Evolutionary conservation across 169 alveolate species (phyloP), one percentile per base, ranked within the genome.

Genomic region (Plasmodium fragile): DNA sequence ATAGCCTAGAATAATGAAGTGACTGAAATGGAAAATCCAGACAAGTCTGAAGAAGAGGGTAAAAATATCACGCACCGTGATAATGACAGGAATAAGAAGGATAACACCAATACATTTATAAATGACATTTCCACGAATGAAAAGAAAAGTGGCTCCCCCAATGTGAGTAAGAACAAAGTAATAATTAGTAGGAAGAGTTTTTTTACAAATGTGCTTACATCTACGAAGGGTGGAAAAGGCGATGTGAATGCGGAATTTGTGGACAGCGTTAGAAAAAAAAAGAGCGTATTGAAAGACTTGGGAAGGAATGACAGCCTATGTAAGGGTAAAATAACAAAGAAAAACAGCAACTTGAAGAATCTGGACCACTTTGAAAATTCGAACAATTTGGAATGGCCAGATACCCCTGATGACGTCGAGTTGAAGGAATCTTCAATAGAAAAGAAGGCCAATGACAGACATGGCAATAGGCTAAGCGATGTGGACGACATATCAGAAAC

Each of bases 261-360:
- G 30, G 49, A 73, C n/a, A 5, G 69, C 69, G 25, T 45, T 4
- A 53, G 43, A 3, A 59, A 85, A 85, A 85, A 39, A 55, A 75
- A 75, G 80, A 52, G 34, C 36, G 18, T 10, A 52, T 36, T 25
- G 69, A 85, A 77, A 75, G 80, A 85, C 43, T 4, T 75, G 43
- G 5, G 22, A 1, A 36, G 3, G n/a, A 75, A 30, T 49, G 92
- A 73, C 5, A 77, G 32, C n/a, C 43, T 41, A 25, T 36, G 34
- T 36, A 85, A 75, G 18, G 69, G 39, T 22, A 41, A 7, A 25
- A 8, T 36, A 71, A 83, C 39, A 39, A 83, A 72, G 78, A 72
- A 72, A 83, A 83, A 72, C 49, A 83, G 92, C 41, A 39, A 83
- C 78, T 41, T 83, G 39, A 83, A 72, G 43, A 83, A 83, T 71